Evolutionary conservation across 148 eudicot species (phyloP).

Genomic region (Amaranthus palmeri): DNA sequence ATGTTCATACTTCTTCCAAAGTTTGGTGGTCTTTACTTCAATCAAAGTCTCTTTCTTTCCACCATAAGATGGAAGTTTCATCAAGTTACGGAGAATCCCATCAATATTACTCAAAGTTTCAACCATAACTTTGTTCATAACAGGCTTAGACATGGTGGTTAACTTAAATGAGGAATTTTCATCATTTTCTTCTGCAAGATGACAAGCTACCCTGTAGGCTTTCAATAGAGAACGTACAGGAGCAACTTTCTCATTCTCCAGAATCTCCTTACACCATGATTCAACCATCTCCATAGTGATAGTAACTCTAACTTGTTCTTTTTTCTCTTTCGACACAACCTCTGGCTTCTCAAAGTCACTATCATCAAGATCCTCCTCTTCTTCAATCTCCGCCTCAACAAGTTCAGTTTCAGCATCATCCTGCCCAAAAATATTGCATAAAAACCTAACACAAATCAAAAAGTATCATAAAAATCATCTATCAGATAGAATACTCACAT

Average conservation of each 20-base stretch:
- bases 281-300: conserved; percentile 89
- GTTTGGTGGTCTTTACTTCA: conserved; percentile 50
- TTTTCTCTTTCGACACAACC: conserved; percentile 35
- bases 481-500: conserved; percentile 46
- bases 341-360: conserved; percentile 32
- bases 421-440: not conserved
- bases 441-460: conserved; percentile 4
- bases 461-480: conserved; percentile 5
- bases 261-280: conserved; percentile 68
- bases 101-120: conserved; percentile 85
- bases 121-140: conserved; percentile 80
- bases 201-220: conserved; percentile 88
- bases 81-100: conserved; percentile 58
- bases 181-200: conserved; percentile 80
- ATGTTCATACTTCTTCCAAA: conserved; percentile 76
- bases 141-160: conserved; percentile 73
- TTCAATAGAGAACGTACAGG: conserved; percentile 72
- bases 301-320: conserved; percentile 34
- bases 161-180: conserved; percentile 55
- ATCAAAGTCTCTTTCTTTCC: conserved; percentile 69
- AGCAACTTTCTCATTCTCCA: conserved; percentile 47
- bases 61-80: conserved; percentile 74
- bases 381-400: conserved; percentile 15
- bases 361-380: conserved; percentile 44
- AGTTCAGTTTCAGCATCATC: conserved; percentile 19